Evolutionary conservation across 306 rosid species (phyloP).

Genomic region (Gynostemma pentaphyllum): DNA sequence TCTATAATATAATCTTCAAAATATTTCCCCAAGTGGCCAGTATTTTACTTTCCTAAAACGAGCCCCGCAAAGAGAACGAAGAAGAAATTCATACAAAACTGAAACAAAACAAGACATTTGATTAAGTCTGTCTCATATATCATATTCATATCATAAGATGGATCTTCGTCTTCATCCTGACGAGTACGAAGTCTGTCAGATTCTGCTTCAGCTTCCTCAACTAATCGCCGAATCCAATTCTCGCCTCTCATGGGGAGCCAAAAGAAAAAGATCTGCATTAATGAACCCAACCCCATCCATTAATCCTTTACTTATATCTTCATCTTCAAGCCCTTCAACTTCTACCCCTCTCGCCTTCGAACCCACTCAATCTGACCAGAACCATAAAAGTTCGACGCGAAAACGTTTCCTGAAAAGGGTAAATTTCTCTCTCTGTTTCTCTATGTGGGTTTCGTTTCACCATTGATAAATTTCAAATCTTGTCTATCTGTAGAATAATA

Average conservation of each 20-base stretch:
- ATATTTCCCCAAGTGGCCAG: no score
- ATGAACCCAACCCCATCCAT: not conserved
- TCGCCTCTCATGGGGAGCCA: slow-evolving; percentile 23
- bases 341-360: slow-evolving; percentile 47
- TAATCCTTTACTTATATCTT: not conserved
- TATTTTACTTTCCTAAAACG: no score
- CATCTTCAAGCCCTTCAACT: slow-evolving; percentile 37
- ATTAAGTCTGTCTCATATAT: not conserved
- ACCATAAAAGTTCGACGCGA: slow-evolving; percentile 9
- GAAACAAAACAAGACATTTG: not conserved
- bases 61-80: no score
- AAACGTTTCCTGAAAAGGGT: slow-evolving; percentile 33
- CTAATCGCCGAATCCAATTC: slow-evolving; percentile 4
- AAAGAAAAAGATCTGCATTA: slow-evolving; percentile 34
- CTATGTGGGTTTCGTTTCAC: no score
- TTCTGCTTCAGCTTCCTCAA: slow-evolving; percentile 14
- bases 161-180: not conserved
- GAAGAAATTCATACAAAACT: no score
- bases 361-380: slow-evolving; percentile 47
- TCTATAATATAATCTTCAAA: no score
- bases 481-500: slow-evolving; percentile 34
- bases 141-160: no score
- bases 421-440: not conserved
- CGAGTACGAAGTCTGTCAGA: slow-evolving; percentile 16
- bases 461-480: no score